phyloP scores from a whole-genome alignment of 805 yeast genomes.

The Yamadazyma ubonensis region DNA sequence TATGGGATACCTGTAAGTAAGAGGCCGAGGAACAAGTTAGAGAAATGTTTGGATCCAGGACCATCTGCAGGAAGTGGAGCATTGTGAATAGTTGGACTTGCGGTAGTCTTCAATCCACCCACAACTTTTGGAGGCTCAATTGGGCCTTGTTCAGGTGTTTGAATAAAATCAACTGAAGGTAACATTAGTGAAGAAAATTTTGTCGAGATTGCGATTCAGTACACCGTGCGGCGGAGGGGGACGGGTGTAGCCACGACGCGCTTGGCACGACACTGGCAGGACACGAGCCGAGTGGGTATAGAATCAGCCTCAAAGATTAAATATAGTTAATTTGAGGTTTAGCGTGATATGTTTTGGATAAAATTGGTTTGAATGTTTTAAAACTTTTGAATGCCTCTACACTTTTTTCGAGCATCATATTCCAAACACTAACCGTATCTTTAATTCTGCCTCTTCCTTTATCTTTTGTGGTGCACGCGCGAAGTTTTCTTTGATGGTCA shows the following conservation, averaged over 20 bases:
- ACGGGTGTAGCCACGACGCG: background rate
- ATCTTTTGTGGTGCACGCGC: background rate
- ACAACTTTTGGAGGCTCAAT: conserved; percentile 26
- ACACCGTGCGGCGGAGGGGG: background rate
- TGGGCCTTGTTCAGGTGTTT: conserved; percentile 50
- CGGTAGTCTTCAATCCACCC: conserved; percentile 39
- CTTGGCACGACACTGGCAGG: no score
- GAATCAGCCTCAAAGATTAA: no score
- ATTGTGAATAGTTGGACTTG: conserved; percentile 71
- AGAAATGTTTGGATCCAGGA: conserved; percentile 76
- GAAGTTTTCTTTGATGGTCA: background rate
- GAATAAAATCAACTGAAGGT: conserved; percentile 50
- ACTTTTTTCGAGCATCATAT: no score
- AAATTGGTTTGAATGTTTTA: no score
- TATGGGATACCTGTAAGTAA: conserved; percentile 59
- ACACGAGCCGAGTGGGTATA: no score
- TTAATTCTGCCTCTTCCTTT: no score
- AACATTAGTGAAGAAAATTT: conserved; percentile 25
- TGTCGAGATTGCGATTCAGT: background rate
- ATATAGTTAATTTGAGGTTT: no score
- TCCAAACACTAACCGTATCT: no score
- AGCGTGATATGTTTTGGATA: no score
- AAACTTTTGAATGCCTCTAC: no score
- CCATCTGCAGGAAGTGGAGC: conserved; percentile 93
- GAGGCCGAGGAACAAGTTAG: conserved; percentile 53